Percentiles rank a stretch among this genome's conserved stretches.
phyloP scores from a whole-genome alignment of 805 yeast genomes.

The Schizosaccharomyces lindneri region DNA sequence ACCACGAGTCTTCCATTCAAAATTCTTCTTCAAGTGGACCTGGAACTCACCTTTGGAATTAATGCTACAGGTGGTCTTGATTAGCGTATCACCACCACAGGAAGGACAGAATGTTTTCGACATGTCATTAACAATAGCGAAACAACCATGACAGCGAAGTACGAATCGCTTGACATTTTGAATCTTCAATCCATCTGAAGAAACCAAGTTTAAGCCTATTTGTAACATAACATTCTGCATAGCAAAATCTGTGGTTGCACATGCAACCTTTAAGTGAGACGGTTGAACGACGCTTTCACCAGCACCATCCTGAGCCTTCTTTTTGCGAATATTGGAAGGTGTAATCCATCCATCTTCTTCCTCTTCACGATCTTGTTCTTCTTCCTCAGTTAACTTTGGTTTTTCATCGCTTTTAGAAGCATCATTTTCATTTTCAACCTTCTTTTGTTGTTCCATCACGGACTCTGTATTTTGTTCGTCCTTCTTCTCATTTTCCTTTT shows the following conservation, averaged over 20 bases:
- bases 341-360: conserved; percentile 85
- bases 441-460: not conserved
- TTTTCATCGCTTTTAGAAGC: conserved; percentile 4
- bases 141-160: conserved; percentile 95
- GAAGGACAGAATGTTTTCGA: conserved; percentile 63
- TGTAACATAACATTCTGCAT: conserved; percentile 88
- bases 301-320: conserved; percentile 27
- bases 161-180: conserved; percentile 69
- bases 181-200: conserved; percentile 52
- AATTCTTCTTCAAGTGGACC: conserved; percentile 72
- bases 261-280: conserved; percentile 41
- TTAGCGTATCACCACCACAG: conserved; percentile 81
- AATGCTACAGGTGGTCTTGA: conserved; percentile 27
- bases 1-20: conserved; percentile 86
- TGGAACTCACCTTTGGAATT: conserved; percentile 50
- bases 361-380: conserved; percentile 35
- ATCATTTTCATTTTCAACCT: conserved; percentile 3
- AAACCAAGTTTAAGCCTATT: conserved; percentile 67
- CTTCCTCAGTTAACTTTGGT: conserved; percentile 1
- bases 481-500: not conserved
- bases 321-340: conserved; percentile 54
- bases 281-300: conserved; percentile 11
- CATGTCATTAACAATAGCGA: conserved; percentile 17
- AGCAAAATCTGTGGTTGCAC: conserved; percentile 91
- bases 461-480: conserved; percentile 3